Conservation (phyloP, 768 basidiomycete genomes). For the Lactarius sanguifluus region DNA sequence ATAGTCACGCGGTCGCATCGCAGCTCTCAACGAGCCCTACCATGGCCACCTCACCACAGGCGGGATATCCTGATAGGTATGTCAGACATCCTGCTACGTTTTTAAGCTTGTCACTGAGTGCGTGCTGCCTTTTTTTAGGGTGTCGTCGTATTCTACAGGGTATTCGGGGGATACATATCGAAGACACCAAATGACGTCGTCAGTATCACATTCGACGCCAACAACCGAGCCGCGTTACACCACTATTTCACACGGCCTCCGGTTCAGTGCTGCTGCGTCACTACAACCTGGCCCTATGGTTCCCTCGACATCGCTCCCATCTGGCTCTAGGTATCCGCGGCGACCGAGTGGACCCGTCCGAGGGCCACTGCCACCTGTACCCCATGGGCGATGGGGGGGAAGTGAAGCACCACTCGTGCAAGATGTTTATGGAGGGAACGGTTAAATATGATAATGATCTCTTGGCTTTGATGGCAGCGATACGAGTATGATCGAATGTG, state of each 20-base stretch:
- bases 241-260: background rate
- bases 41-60: background rate
- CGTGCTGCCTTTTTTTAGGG: background rate
- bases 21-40: constrained; percentile 36
- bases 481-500: background rate
- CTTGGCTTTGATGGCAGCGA: background rate
- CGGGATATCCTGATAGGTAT: constrained; percentile 13
- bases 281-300: background rate
- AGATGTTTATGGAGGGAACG: constrained; percentile 18
- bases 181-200: background rate
- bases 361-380: constrained; percentile 16
- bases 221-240: constrained; percentile 1
- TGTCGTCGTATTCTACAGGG: constrained; percentile 14
- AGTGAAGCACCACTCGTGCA: constrained; percentile 21
- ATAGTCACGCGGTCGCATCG: constrained; percentile 55
- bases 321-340: background rate
- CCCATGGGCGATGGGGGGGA: constrained; percentile 13
- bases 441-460: background rate
- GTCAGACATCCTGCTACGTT: background rate
- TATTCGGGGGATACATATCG: background rate
- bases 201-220: constrained; percentile 2
- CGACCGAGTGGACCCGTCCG: background rate
- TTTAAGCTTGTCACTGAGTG: background rate
- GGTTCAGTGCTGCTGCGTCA: background rate
- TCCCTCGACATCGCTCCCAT: background rate